These are phyloP conservation scores for Rostrohypoxylon terebratum DNA, from an alignment of 495 filamentous ascomycete genomes.

Conservation along the genomic window DNA sequence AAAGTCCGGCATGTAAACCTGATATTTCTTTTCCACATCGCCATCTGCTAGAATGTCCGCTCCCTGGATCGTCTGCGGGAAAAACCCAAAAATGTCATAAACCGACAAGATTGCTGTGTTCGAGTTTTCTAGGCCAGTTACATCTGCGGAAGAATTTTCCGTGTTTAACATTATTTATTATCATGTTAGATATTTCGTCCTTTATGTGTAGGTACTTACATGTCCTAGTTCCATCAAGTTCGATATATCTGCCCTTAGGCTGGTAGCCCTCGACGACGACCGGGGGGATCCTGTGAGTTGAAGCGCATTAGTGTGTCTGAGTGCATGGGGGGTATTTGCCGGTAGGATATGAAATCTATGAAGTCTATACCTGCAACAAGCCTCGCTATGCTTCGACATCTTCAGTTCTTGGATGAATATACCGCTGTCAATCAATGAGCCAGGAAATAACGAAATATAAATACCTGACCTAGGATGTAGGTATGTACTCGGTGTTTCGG, in stretches of 20 bases:
- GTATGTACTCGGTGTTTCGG: background rate
- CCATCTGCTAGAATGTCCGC: background rate
- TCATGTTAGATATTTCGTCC: background rate
- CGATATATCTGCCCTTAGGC: background rate
- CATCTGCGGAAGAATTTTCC: background rate
- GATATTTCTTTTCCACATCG: background rate
- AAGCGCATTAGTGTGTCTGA: background rate
- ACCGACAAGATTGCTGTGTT: background rate
- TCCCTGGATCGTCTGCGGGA: background rate
- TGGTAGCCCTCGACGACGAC: background rate
- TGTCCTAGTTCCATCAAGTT: background rate
- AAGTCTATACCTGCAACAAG: background rate
- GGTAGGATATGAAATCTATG: background rate
- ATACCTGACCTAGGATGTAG: too few relatives aligned
- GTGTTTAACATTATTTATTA: background rate
- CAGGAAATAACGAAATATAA: too few relatives aligned
- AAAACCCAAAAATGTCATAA: background rate
- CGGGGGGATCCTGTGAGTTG: background rate
- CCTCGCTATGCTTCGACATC: background rate
- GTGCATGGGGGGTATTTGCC: too few relatives aligned
- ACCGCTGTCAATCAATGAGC: too few relatives aligned
- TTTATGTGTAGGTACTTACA: background rate
- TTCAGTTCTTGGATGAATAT: background rate
- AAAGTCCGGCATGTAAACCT: background rate
- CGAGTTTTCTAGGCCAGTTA: background rate